Conservation (phyloP, 2,329 filamentous ascomycete species). For the Cryoendolithus antarcticus region DNA sequence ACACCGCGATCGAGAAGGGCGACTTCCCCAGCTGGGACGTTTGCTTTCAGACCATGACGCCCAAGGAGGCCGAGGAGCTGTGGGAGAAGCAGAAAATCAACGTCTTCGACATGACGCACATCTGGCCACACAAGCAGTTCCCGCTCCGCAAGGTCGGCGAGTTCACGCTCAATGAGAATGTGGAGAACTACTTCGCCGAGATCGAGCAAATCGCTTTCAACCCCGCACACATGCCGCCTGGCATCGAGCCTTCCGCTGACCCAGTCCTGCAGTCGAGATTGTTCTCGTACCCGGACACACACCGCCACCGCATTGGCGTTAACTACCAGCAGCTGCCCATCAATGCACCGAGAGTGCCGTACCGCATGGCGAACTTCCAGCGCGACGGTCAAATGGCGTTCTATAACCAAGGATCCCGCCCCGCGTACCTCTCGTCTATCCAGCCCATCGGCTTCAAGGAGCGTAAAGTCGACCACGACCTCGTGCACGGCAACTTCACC, state of each 20-base stretch:
- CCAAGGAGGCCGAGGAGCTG: conserved; percentile 38
- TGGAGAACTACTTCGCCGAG: conserved; percentile 51
- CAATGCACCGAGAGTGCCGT: conserved; percentile 41
- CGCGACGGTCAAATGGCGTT: conserved; percentile 61
- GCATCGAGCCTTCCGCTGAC: conserved; percentile 57
- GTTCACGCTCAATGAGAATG: conserved; percentile 42
- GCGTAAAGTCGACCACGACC: conserved; percentile 35
- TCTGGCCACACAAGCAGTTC: conserved; percentile 42
- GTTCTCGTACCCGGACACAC: conserved; percentile 59
- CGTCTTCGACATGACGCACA: conserved; percentile 42
- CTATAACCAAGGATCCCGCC: conserved; percentile 50
- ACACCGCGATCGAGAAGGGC: conserved; percentile 39
- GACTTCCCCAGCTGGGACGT: conserved; percentile 42
- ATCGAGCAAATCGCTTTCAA: conserved; percentile 61
- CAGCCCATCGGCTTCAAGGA: conserved; percentile 38
- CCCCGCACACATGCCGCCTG: conserved; percentile 53
- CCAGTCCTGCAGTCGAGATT: conserved; percentile 57
- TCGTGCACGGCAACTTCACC: conserved; percentile 38
- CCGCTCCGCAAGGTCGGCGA: conserved; percentile 42
- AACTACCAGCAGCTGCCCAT: conserved; percentile 50
- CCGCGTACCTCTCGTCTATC: conserved; percentile 44
- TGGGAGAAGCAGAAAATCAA: conserved; percentile 44
- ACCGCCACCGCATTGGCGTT: conserved; percentile 43
- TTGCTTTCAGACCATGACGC: conserved; percentile 39
- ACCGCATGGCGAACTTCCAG: conserved; percentile 52